Conservation (phyloP, 2,329 filamentous ascomycete species). For the Diaporthe capsici region DNA sequence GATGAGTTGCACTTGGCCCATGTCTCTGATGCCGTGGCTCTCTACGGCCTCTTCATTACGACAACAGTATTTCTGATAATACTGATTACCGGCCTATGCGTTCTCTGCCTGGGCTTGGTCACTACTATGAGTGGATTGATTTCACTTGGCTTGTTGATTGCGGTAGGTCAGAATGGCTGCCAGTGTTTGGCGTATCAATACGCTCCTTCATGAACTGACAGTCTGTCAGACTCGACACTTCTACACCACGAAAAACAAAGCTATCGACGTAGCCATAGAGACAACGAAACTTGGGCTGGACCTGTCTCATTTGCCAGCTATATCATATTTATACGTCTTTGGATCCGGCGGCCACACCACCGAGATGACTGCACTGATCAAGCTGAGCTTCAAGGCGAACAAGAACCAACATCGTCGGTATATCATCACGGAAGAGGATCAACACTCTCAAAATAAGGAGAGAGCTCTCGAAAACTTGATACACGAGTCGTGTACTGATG, state of each 20-base stretch:
- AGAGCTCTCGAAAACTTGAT: conserved; percentile 72
- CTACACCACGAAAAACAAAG: not conserved
- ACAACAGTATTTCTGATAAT: conserved; percentile 9
- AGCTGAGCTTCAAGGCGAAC: conserved; percentile 66
- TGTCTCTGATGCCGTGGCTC: conserved; percentile 10
- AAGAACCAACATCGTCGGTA: conserved; percentile 80
- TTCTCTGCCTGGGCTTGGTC: conserved; percentile 13
- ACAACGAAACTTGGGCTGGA: conserved; percentile 39
- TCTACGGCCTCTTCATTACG: conserved; percentile 21
- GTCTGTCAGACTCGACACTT: conserved; percentile 23
- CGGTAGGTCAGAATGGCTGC: not conserved
- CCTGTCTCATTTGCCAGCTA: conserved; percentile 45
- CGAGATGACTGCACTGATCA: conserved; percentile 91
- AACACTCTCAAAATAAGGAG: conserved; percentile 75
- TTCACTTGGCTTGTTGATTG: conserved; percentile 11
- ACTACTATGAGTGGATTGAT: conserved; percentile 6
- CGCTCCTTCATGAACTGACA: not conserved
- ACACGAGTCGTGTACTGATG: conserved; percentile 51
- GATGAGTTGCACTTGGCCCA: conserved; percentile 27
- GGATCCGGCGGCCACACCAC: conserved; percentile 95
- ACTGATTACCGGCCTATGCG: not conserved
- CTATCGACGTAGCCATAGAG: conserved; percentile 35
- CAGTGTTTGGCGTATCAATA: not conserved
- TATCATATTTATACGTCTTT: conserved; percentile 83
- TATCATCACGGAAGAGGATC: conserved; percentile 82